These are phyloP conservation scores for Helotiales sp. DNA, from an alignment of 2,329 filamentous ascomycete species.

Conservation along the genomic window DNA sequence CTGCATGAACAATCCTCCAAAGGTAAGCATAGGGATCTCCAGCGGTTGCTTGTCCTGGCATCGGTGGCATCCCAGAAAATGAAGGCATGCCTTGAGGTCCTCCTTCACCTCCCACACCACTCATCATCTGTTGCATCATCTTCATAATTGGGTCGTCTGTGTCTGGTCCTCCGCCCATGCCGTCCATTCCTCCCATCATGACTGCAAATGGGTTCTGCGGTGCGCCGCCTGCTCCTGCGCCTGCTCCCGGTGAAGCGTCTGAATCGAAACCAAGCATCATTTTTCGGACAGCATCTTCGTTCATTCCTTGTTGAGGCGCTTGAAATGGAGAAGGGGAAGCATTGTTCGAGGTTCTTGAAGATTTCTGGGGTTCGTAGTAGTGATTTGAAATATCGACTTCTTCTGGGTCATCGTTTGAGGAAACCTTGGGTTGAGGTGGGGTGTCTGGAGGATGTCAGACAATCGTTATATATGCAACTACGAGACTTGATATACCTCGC, in stretches of 20 bases:
- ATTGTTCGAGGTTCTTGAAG: slow-evolving; percentile 39
- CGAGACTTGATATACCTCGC: slow-evolving; percentile 38
- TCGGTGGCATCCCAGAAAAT: slow-evolving; percentile 43
- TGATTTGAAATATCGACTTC: slow-evolving; percentile 78
- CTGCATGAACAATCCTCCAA: slow-evolving; percentile 73
- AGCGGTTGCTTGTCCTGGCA: slow-evolving; percentile 29
- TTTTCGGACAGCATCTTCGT: slow-evolving; percentile 63
- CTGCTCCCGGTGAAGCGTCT: slow-evolving; percentile 34
- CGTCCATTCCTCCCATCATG: slow-evolving; percentile 32
- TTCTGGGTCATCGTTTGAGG: slow-evolving; percentile 61
- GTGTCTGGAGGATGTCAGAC: slow-evolving; percentile 31
- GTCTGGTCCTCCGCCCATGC: slow-evolving; percentile 15
- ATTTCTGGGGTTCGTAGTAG: slow-evolving; percentile 59
- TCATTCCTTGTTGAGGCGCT: slow-evolving; percentile 37
- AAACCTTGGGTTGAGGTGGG: slow-evolving; percentile 37
- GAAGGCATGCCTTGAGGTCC: slow-evolving; percentile 35
- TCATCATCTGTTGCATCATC: slow-evolving; percentile 75
- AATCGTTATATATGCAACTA: background rate
- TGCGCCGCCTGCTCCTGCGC: background rate
- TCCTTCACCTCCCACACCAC: slow-evolving; percentile 38
- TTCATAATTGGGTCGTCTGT: slow-evolving; percentile 68
- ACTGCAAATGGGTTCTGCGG: slow-evolving; percentile 35
- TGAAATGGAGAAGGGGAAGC: slow-evolving; percentile 19
- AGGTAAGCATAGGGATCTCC: slow-evolving; percentile 49
- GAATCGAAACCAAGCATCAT: slow-evolving; percentile 61